These are phyloP conservation scores for Agrocybe praecox DNA, from an alignment of 768 basidiomycete species.

Conservation along the genomic window DNA sequence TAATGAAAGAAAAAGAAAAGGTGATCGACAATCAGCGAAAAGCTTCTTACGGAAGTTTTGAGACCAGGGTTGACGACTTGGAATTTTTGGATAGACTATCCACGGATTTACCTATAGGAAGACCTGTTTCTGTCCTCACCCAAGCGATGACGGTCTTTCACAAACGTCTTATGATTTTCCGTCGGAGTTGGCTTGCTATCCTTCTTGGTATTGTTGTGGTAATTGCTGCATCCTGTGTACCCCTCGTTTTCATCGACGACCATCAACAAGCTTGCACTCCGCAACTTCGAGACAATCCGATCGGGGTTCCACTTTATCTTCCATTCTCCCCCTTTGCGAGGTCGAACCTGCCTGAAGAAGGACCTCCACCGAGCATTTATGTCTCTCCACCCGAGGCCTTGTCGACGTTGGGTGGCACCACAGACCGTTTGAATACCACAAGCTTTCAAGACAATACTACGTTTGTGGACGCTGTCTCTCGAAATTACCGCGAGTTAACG, in stretches of 20 bases:
- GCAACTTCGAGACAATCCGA: constrained; percentile 33
- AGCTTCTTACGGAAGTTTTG: not conserved
- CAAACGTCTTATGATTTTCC: constrained; percentile 65
- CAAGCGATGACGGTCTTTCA: constrained; percentile 77
- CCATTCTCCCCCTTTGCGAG: constrained; percentile 45
- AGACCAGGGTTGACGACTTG: not conserved
- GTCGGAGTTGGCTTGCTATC: constrained; percentile 71
- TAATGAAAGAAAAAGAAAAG: constrained; percentile 54
- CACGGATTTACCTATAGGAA: constrained; percentile 53
- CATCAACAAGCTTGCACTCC: constrained; percentile 53
- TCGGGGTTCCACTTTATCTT: constrained; percentile 53
- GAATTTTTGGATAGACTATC: constrained; percentile 2
- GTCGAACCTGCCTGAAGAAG: not conserved
- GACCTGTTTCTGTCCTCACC: constrained; percentile 52
- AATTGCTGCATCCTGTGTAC: constrained; percentile 66
- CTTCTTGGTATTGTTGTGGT: constrained; percentile 54
- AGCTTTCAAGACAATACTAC: constrained; percentile 57
- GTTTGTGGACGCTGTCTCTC: constrained; percentile 55
- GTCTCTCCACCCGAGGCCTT: constrained; percentile 51
- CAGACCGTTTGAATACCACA: constrained; percentile 34
- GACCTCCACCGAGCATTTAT: not conserved
- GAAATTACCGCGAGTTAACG: constrained; percentile 54
- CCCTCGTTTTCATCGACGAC: constrained; percentile 62
- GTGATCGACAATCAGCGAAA: not conserved
- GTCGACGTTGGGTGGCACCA: constrained; percentile 45